Percentiles rank a stretch among this genome's conserved stretches.
Evolutionary conservation across 805 yeast genomes (phyloP).

Genomic region (Candida xyloterini): DNA sequence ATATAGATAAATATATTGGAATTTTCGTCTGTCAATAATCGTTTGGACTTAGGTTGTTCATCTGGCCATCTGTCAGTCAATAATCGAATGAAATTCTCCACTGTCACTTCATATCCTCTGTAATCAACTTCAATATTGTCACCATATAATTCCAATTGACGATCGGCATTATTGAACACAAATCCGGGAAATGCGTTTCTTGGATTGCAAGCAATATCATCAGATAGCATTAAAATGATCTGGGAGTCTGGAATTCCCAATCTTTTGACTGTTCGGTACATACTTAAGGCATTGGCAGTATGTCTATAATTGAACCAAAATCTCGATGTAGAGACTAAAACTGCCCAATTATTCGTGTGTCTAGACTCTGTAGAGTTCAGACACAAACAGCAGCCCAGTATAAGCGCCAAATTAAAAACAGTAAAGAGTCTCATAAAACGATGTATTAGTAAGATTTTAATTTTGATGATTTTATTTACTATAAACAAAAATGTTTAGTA

Average conservation of each 20-base stretch:
- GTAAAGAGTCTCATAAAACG: neutral
- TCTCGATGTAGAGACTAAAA: slow-evolving; percentile 89
- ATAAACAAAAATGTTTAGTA: neutral
- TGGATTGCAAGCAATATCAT: slow-evolving; percentile 96
- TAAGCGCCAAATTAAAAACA: neutral
- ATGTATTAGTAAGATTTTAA: neutral
- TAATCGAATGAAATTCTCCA: slow-evolving; percentile 89
- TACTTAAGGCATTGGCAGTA: slow-evolving; percentile 91
- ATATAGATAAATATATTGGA: slow-evolving; percentile 90
- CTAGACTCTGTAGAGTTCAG: slow-evolving; percentile 31
- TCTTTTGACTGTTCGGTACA: slow-evolving; percentile 94
- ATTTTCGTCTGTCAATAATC: slow-evolving; percentile 88
- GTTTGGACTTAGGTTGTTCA: slow-evolving; percentile 88
- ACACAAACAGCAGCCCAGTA: slow-evolving; percentile 2
- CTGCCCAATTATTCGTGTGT: slow-evolving; percentile 77
- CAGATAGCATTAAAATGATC: slow-evolving; percentile 92
- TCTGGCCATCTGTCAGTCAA: slow-evolving; percentile 95
- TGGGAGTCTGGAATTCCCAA: slow-evolving; percentile 98
- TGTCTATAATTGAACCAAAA: slow-evolving; percentile 99
- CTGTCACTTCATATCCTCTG: slow-evolving; percentile 97
- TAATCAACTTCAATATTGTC: slow-evolving; percentile 95
- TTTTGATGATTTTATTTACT: neutral
- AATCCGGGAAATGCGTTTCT: slow-evolving; percentile 95
- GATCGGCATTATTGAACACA: slow-evolving; percentile 89
- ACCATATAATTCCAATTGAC: slow-evolving; percentile 90